These are phyloP conservation scores for Salmacisia buchloeana DNA, from an alignment of 1,284 basidiomycete species.

Conservation along the genomic window DNA sequence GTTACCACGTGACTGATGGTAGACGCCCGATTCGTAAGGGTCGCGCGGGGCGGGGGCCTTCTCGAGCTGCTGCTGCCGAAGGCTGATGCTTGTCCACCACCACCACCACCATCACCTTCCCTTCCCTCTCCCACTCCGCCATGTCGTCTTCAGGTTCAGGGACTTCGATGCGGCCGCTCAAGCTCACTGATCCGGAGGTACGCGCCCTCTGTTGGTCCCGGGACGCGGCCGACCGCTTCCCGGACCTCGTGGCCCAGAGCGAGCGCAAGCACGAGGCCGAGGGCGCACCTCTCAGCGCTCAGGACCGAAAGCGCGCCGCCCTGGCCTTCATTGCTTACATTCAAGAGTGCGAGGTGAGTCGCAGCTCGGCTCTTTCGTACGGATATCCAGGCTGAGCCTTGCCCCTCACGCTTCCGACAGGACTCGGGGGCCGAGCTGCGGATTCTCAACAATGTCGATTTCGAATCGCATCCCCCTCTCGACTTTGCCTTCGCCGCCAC, in stretches of 20 bases:
- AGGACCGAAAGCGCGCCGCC: background rate
- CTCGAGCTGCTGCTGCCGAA: no score
- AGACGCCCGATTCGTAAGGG: no score
- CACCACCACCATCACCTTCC: no score
- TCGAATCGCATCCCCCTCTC: slow-evolving; percentile 28
- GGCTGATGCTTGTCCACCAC: no score
- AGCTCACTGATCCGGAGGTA: background rate
- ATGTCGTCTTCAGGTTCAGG: no score
- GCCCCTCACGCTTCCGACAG: background rate
- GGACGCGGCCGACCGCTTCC: background rate
- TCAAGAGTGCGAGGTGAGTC: slow-evolving; percentile 15
- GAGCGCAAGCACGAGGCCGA: background rate
- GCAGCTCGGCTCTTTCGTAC: background rate
- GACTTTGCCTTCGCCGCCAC: slow-evolving; percentile 28
- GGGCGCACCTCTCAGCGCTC: background rate
- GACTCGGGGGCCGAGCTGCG: slow-evolving; percentile 13
- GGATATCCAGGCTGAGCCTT: background rate
- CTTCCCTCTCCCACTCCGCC: no score
- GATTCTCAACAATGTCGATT: slow-evolving; percentile 15
- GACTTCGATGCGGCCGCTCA: no score
- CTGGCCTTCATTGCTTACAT: slow-evolving; percentile 14
- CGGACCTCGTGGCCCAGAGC: background rate
- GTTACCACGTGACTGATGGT: no score
- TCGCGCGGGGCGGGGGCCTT: no score
- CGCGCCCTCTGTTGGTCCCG: background rate